Conservation (phyloP, 257 asterid genomes). For the Vinca minor region DNA sequence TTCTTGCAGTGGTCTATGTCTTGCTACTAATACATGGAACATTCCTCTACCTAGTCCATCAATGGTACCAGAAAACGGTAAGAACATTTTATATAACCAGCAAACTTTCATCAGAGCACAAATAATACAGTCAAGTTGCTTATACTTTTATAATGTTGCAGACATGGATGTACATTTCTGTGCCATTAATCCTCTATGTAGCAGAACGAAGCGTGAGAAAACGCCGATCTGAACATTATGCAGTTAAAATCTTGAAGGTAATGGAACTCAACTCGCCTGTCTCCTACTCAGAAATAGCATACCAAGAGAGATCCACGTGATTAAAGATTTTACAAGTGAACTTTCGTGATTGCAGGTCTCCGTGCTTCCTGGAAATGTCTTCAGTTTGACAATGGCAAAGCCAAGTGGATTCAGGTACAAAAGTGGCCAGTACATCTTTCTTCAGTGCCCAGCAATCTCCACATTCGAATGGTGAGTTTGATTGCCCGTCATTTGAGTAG, state of each 20-base stretch:
- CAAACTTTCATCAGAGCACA: not conserved
- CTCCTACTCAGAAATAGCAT: not conserved
- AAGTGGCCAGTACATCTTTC: slow-evolving; percentile 79
- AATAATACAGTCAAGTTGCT: not conserved
- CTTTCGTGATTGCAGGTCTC: slow-evolving; percentile 49
- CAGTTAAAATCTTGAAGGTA: slow-evolving; percentile 80
- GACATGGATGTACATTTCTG: slow-evolving; percentile 88
- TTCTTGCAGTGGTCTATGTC: slow-evolving; percentile 66
- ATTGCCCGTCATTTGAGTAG: not conserved
- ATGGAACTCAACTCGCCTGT: not conserved
- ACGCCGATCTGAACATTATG: slow-evolving; percentile 70
- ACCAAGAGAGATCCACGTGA: not conserved
- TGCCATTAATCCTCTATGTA: slow-evolving; percentile 61
- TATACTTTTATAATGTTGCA: slow-evolving; percentile 22
- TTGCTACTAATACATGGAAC: slow-evolving; percentile 65
- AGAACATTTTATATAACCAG: slow-evolving; percentile 10
- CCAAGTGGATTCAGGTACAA: slow-evolving; percentile 81
- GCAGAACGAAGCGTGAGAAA: slow-evolving; percentile 77
- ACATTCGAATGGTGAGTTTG: slow-evolving; percentile 69
- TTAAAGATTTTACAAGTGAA: not conserved
- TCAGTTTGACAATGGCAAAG: slow-evolving; percentile 74
- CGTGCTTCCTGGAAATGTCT: slow-evolving; percentile 92
- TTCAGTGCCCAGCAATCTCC: slow-evolving; percentile 77
- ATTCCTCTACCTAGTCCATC: slow-evolving; percentile 59
- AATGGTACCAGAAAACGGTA: slow-evolving; percentile 76